Percentiles rank a stretch among this genome's conserved stretches.
These are phyloP conservation scores for Acer negundo DNA, from an alignment of 345 rosid species.

Conservation along the genomic window DNA sequence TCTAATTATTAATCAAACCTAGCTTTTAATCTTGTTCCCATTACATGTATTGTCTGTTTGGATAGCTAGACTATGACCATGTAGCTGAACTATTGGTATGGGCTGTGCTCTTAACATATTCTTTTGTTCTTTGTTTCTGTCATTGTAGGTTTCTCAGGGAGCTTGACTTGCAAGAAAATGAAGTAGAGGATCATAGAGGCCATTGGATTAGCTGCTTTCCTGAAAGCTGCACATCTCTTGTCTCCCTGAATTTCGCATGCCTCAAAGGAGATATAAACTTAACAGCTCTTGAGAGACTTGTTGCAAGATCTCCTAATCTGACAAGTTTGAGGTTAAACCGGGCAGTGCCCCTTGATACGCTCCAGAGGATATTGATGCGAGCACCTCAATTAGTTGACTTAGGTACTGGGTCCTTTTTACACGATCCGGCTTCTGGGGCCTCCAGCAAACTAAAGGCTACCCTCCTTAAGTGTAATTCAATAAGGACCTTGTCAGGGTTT, in stretches of 20 bases:
- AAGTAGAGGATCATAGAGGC: conserved; percentile 88
- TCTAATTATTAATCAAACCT: not conserved
- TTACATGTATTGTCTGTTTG: not conserved
- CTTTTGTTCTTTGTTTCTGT: conserved; percentile 5
- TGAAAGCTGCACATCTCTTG: conserved; percentile 72
- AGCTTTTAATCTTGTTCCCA: not conserved
- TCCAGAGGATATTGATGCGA: conserved; percentile 57
- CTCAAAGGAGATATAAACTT: conserved; percentile 83
- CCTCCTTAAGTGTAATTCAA: conserved; percentile 50
- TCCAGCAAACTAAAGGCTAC: conserved; percentile 47
- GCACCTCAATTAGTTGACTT: conserved; percentile 81
- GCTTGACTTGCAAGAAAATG: conserved; percentile 97
- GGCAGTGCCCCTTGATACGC: conserved; percentile 72
- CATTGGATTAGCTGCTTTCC: conserved; percentile 95
- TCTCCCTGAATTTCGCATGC: conserved; percentile 86
- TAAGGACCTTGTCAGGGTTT: conserved; percentile 87
- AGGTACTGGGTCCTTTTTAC: conserved; percentile 83
- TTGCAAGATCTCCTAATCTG: conserved; percentile 86
- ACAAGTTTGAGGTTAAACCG: conserved; percentile 81
- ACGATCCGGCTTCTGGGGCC: conserved; percentile 65
- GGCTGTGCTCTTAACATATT: not conserved
- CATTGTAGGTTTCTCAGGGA: conserved; percentile 69
- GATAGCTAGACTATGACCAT: not conserved
- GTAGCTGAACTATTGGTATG: not conserved
- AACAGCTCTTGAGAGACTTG: conserved; percentile 81